These are phyloP conservation scores for Saturnispora mendoncae DNA, from an alignment of 805 yeast species.

Conservation along the genomic window DNA sequence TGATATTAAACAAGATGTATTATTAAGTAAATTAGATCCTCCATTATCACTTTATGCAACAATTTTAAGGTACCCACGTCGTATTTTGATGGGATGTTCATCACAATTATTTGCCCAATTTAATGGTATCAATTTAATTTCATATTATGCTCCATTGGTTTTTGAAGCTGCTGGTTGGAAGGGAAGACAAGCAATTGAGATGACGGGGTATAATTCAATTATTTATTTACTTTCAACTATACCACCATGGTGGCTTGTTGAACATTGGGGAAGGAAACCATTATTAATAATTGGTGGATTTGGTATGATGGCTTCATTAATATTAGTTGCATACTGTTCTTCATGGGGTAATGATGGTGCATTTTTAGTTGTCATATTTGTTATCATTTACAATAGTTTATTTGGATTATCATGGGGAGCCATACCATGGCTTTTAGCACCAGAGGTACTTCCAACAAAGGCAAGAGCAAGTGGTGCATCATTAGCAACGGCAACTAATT, in stretches of 20 bases:
- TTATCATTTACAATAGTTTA: constrained; percentile 69
- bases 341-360: constrained; percentile 9
- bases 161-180: constrained; percentile 94
- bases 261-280: constrained; percentile 87
- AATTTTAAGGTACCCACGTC: constrained; percentile 63
- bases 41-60: constrained; percentile 66
- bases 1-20: constrained; percentile 71
- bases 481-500: constrained; percentile 81
- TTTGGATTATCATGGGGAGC: constrained; percentile 95
- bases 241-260: constrained; percentile 89
- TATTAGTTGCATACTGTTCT: constrained; percentile 54
- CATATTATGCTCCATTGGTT: constrained; percentile 88
- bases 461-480: constrained; percentile 89
- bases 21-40: constrained; percentile 73
- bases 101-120: constrained; percentile 90
- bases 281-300: constrained; percentile 70
- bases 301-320: constrained; percentile 66
- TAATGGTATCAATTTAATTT: constrained; percentile 87
- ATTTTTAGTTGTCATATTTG: constrained; percentile 55
- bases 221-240: constrained; percentile 54
- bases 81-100: constrained; percentile 82
- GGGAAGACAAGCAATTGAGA: constrained; percentile 77
- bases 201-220: constrained; percentile 76
- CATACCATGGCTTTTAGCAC: constrained; percentile 74
- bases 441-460: constrained; percentile 77